Evolutionary conservation across 1,284 basidiomycete genomes (phyloP), one percentile per base, ranked within the genome.

Genomic region (Apiotrichum laibachii): DNA sequence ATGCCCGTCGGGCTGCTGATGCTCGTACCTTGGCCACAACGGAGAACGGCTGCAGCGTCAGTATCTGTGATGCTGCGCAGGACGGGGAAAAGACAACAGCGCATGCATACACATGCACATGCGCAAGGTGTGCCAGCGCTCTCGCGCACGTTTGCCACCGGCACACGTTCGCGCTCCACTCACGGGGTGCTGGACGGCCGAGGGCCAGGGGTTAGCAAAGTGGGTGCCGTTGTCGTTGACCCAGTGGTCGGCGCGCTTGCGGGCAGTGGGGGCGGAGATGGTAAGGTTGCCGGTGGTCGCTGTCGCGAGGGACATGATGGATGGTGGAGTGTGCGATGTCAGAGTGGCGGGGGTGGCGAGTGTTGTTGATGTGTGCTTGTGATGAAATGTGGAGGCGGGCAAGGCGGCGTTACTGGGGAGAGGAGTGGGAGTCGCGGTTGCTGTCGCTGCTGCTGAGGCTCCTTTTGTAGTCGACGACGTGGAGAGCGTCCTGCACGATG

Each of bases 121-220:
- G 26, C 7, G 26, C 26, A 31, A 3, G 26, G 3, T 31, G 26
- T 31, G 26, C 26, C 26, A 31, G 26, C 26, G 26, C 51, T 16
- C 26, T 16, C 39, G 10, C 35, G 33, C 31, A 12, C 48, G 21
- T 11, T 40, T 5, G 9, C 52, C 34, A 52, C 40, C 12, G 18
- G 26, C 40, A n/a, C 40, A n/a, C 40, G 16, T 42, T 42, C 40
- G 37, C 37, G 37, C 12, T 39, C 37, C 37, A 42, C 68, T 64
- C 42, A 72, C 66, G 11, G 59, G 47, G 44, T 40, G 59, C 5
- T 60, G 62, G 35, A 61, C 62, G 54, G 75, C 81, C 21, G 79
- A 79, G 2, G 75, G 71, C 81, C 81, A 82, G 33, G 81, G 81
- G 56, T 82, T 82, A 46, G 57, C 53, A 60, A 82, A 82, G 45